Conservation (phyloP, 495 filamentous ascomycete species). For the Penicillium ochrochloron region DNA sequence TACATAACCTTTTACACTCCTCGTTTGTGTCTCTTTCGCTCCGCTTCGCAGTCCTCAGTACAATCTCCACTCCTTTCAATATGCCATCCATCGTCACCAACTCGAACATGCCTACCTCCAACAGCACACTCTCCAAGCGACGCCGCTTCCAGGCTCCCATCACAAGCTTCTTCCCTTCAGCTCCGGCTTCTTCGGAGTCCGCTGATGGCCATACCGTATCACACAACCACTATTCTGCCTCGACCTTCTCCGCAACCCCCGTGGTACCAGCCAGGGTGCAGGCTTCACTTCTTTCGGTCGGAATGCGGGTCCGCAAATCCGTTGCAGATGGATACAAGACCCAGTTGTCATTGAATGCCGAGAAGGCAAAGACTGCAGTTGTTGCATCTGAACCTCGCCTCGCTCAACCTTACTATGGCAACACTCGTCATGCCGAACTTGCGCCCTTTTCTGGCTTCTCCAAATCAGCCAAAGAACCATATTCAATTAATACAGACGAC, state of each 20-base stretch:
- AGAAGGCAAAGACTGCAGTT: constrained; percentile 32
- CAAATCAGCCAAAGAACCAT: constrained; percentile 46
- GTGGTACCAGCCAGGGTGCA: constrained; percentile 67
- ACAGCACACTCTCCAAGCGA: constrained; percentile 43
- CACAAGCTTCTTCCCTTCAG: constrained; percentile 46
- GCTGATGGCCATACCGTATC: constrained; percentile 32
- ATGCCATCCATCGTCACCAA: constrained; percentile 23
- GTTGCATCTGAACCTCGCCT: constrained; percentile 23
- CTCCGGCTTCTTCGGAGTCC: constrained; percentile 22
- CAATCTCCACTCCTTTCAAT: constrained; percentile 16
- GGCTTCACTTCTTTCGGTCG: constrained; percentile 79
- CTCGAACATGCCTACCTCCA: constrained; percentile 22
- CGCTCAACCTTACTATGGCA: constrained; percentile 22
- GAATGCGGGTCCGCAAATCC: constrained; percentile 90
- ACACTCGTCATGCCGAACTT: constrained; percentile 55
- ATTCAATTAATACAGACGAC: constrained; percentile 38
- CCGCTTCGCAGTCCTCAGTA: background rate
- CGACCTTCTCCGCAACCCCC: constrained; percentile 49
- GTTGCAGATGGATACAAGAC: constrained; percentile 94
- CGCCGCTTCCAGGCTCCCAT: constrained; percentile 54
- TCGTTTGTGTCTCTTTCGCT: constrained; percentile 2
- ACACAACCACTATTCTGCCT: constrained; percentile 47
- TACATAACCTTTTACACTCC: background rate
- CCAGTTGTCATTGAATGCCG: constrained; percentile 34
- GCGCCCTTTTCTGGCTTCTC: constrained; percentile 77